Evolutionary conservation across 495 filamentous ascomycete genomes (phyloP).

Genomic region (Parmelia sp.): DNA sequence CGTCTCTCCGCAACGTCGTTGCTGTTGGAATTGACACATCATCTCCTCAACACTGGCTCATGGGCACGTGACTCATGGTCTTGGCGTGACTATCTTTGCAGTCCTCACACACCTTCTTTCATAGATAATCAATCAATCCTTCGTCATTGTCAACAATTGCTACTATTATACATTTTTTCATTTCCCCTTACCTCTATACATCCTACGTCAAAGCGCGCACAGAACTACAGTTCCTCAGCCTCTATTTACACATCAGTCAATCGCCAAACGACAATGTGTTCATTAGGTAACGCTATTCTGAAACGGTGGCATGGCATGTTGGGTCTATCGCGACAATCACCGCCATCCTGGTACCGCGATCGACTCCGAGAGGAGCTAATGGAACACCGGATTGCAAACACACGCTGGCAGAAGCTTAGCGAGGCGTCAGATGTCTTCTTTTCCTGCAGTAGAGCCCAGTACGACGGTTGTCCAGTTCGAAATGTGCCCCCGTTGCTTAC

Average conservation of each 20-base stretch:
- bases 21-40: too few species aligned
- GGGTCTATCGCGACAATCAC: slow-evolving; percentile 36
- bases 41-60: too few species aligned
- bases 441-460: slow-evolving; percentile 40
- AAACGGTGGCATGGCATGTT: slow-evolving; percentile 39
- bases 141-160: too few species aligned
- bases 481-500: slow-evolving; percentile 31
- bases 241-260: slow-evolving; percentile 1
- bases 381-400: slow-evolving; percentile 36
- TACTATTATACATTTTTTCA: too few species aligned
- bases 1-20: too few species aligned
- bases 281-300: slow-evolving; percentile 24
- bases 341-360: slow-evolving; percentile 41
- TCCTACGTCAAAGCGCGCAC: slow-evolving; percentile 4
- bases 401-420: slow-evolving; percentile 38
- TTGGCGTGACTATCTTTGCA: too few species aligned
- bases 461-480: slow-evolving; percentile 36
- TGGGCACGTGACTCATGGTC: too few species aligned
- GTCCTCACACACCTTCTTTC: too few species aligned
- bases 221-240: not conserved
- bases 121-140: too few species aligned
- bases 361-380: slow-evolving; percentile 42
- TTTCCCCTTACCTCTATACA: not conserved
- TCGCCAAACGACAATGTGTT: slow-evolving; percentile 14
- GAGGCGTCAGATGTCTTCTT: slow-evolving; percentile 51